Evolutionary conservation across 257 asterid genomes (phyloP).

Genomic region (Nicotiana paniculata): DNA sequence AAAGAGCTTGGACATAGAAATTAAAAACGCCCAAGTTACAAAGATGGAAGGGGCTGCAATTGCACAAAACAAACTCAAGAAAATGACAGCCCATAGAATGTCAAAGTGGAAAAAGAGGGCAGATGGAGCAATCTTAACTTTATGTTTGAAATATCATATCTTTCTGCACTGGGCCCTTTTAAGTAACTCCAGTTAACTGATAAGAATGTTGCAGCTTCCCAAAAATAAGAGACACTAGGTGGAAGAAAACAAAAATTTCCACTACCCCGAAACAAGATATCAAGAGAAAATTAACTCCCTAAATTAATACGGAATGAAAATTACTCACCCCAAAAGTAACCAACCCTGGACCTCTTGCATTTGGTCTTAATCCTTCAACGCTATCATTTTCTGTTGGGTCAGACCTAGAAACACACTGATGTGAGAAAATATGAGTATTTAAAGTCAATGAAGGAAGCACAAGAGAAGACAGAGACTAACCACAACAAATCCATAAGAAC

Average conservation of each 20-base stretch:
- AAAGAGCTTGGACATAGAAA: neutral
- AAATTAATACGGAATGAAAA: neutral
- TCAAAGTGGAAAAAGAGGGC: neutral
- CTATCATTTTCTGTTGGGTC: slow-evolving; percentile 99
- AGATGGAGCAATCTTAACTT: neutral
- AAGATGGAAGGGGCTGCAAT: neutral
- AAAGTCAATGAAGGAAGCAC: neutral
- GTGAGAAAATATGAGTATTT: slow-evolving; percentile 11
- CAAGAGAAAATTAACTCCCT: neutral
- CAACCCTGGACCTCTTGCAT: slow-evolving; percentile 99
- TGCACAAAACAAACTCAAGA: neutral
- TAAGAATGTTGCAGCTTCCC: neutral
- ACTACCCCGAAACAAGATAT: neutral
- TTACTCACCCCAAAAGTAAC: slow-evolving; percentile 96
- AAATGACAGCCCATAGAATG: neutral
- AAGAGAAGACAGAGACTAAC: slow-evolving; percentile 35
- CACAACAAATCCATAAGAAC: slow-evolving; percentile 97
- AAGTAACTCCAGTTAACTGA: neutral
- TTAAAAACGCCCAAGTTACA: neutral
- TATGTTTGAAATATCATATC: neutral
- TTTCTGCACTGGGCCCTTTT: neutral
- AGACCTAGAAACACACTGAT: slow-evolving; percentile 57
- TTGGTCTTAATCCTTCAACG: slow-evolving; percentile 96
- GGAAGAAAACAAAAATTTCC: neutral
- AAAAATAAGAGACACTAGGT: neutral